These are phyloP conservation scores for Metschnikowia arizonensis DNA, from an alignment of 805 yeast species.

Conservation along the genomic window DNA sequence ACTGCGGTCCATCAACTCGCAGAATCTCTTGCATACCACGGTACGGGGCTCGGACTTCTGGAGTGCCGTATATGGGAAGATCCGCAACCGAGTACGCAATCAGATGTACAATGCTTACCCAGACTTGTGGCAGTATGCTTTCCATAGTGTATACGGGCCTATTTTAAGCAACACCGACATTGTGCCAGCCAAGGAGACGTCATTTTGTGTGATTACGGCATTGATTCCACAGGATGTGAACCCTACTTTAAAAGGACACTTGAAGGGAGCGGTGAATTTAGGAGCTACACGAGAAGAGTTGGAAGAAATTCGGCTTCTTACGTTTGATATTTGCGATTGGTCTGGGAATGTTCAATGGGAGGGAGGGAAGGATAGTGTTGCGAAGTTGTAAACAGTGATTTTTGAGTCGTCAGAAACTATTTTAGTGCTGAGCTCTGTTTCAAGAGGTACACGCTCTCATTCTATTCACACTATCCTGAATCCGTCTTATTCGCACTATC, in stretches of 20 bases:
- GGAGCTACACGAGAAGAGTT: conserved; percentile 69
- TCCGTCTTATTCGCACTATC: too few species aligned
- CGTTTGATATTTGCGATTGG: conserved; percentile 66
- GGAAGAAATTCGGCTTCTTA: conserved; percentile 54
- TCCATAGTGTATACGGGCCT: conserved; percentile 73
- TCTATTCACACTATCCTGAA: too few species aligned
- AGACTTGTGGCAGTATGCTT: conserved; percentile 72
- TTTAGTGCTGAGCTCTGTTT: too few species aligned
- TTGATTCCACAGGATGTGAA: conserved; percentile 90
- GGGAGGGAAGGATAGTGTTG: conserved; percentile 54
- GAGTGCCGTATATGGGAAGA: conserved; percentile 71
- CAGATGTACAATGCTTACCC: conserved; percentile 78
- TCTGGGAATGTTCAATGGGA: conserved; percentile 52
- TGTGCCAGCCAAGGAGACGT: conserved; percentile 63
- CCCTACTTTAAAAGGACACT: conserved; percentile 88
- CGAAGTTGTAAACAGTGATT: conserved; percentile 49
- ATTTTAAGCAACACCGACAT: conserved; percentile 65
- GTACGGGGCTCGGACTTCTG: conserved; percentile 63
- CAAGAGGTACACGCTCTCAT: too few species aligned
- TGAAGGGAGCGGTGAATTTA: conserved; percentile 76
- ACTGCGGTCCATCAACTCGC: conserved; percentile 26
- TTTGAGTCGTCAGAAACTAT: too few species aligned
- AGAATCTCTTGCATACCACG: conserved; percentile 26
- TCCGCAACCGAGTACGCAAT: conserved; percentile 58
- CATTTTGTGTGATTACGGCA: conserved; percentile 71